These are phyloP conservation scores for Suillus brevipes DNA, from an alignment of 768 basidiomycete genomes.

Conservation along the genomic window DNA sequence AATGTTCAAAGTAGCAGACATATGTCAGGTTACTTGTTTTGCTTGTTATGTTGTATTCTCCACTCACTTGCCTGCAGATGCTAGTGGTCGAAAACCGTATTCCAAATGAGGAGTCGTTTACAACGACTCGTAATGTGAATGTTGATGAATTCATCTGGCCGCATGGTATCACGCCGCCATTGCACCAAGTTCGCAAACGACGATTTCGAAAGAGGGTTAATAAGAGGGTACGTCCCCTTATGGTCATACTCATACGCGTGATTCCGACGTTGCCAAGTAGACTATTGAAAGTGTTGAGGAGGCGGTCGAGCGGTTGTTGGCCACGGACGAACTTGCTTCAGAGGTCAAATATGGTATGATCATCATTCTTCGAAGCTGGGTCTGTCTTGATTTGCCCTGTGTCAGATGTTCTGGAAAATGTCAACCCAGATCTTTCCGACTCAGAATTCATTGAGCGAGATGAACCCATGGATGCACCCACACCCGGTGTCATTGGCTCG, in stretches of 20 bases:
- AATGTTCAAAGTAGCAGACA: slow-evolving; percentile 98
- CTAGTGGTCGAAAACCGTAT: slow-evolving; percentile 81
- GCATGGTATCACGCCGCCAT: slow-evolving; percentile 92
- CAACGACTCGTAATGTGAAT: slow-evolving; percentile 70
- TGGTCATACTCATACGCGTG: neutral
- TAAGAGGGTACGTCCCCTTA: slow-evolving; percentile 53
- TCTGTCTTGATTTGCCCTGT: slow-evolving; percentile 4
- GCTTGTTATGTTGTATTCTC: slow-evolving; percentile 11
- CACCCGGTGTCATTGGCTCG: slow-evolving; percentile 67
- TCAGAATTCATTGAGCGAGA: slow-evolving; percentile 82
- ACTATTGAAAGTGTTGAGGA: slow-evolving; percentile 94
- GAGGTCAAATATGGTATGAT: slow-evolving; percentile 75
- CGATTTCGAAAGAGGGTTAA: slow-evolving; percentile 91
- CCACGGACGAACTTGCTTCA: slow-evolving; percentile 72
- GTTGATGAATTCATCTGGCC: slow-evolving; percentile 98
- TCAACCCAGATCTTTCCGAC: slow-evolving; percentile 88
- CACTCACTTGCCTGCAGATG: slow-evolving; percentile 59
- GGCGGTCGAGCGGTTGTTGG: slow-evolving; percentile 85
- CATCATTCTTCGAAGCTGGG: neutral
- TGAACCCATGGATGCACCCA: slow-evolving; percentile 58
- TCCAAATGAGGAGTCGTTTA: slow-evolving; percentile 65
- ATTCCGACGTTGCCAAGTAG: slow-evolving; percentile 36
- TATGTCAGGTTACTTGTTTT: slow-evolving; percentile 74
- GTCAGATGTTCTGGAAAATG: slow-evolving; percentile 84
- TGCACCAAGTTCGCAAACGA: slow-evolving; percentile 87